Evolutionary conservation across 768 basidiomycete genomes (phyloP), one percentile per base, ranked within the genome.

Genomic region (Xerocomellus dryophilus): DNA sequence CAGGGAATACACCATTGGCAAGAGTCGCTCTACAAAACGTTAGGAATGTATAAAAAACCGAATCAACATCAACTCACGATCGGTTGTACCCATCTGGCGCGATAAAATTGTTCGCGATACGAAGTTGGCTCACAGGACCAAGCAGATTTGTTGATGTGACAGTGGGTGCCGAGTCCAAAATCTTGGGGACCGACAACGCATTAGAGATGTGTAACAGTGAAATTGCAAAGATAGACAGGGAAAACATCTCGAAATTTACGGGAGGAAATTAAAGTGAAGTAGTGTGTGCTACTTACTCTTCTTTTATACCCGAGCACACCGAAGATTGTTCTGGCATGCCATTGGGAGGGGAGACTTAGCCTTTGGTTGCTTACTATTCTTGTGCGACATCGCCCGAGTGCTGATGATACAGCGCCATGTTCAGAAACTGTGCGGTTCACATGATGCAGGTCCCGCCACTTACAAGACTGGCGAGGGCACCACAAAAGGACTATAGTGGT

Each of bases 61-160:
- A 31, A 39, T 21, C 0, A 21, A 36, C 12, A 23, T 12, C 18
- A 14, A 60, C 60, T 54, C 18, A 77, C 76, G 73, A 71, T 56
- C 68, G 53, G 72, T 56, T 67, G 54, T 72, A 81, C 36, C 81
- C 79, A 68, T 82, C 81, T 5, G 82, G 81, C 6, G 76, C 56
- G 36, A 81, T 73, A 31, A 56, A 27, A 10, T 58, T 55, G 57
- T 80, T 81, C 5, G 61, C 66, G 34, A 81, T 66, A 40, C 59
- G 50, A n/a, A 77, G 52, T 32, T 67, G 54, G 14, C 38, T 43
- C 17, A 53, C 56, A 31, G 70, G 57, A 31, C 68, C 67, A 17
- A 71, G 17, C 5, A 35, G 46, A 7, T 27, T 29, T 14, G 31
- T 32, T 14, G 45, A 4, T 15, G 43, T 10, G 23, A 17, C 4